Base-by-base conservation (phyloP, 306 rosid genomes). In the Castanea crenata region DNA sequence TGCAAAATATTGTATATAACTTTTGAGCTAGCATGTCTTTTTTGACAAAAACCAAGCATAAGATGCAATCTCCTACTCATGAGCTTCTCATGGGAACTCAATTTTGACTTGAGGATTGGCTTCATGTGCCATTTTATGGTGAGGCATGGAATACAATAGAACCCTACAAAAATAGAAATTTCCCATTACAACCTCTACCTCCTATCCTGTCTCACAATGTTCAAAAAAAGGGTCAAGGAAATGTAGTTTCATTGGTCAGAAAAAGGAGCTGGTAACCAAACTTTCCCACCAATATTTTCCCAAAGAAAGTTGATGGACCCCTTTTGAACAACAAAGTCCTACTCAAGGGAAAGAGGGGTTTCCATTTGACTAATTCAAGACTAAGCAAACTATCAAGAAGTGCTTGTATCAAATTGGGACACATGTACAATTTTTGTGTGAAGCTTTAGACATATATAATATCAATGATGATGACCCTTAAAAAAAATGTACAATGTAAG, bases 191-290 rank as follows among this genome's bases (percentile, higher is more conserved):
- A 75, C 54, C 23, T 73, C 79, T 65, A 13, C 44, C 25, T 73
- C 68, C 51, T 71, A 58, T 69, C 15, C 51, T 55, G 57, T 34
- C 35, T 13, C 41, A 74, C 69, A 52, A 0, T 69, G 76, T 78
- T 75, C 80, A 81, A 84, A 78, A 71, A 65, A 57, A 69, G 73
- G 44, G 88, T 82, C 87, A 82, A 87, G 44, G 55, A 5, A 5
- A 64, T 64, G 27, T 10, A 25, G 21, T 80, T 75, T 79, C 56
- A 90, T 88, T 85, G 92, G 96, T 89, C 87, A 83, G 86, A 76
- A 81, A 89, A 91, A 68, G 97, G 92, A 87, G 95, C 92, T 78
- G 92, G 93, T 90, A 85, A 89, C 97, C 97, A 90, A 93, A 91
- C 93, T 90, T 90, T 89, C 82, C 89, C 94, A 90, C 93, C 93